Base-by-base conservation (phyloP, 1,139 yeast species). In the Meyerozyma smithsonii region DNA sequence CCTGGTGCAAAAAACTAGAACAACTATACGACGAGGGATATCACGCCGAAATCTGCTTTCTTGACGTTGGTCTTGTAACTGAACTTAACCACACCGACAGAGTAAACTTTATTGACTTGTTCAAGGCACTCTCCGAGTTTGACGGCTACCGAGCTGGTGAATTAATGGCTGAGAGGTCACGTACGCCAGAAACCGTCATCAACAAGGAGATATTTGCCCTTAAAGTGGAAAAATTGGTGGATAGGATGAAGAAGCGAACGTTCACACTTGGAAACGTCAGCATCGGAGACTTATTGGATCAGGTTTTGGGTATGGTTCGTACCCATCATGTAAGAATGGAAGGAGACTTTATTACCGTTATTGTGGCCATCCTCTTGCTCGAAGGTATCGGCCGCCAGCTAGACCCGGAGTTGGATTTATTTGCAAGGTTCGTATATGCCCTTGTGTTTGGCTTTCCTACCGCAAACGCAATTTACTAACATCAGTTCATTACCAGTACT, bases 311-410 rank as follows among this genome's bases (percentile, higher is more conserved):
- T 1, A 89, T 92, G 97, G 97, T 94, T 14, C 73, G 97, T 43
- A 69, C 72, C 14, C 98, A 92, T 58, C 99, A 94, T 59, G 98
- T 92, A 16, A 74, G 97, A 56, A 86, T 94, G 96, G 99, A 92
- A 55, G 95, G 96, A 6, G 98, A 92, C 59, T 92, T 92, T 55
- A 83, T 92, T 36, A 88, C 96, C 19, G 96, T 94, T 20, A 85
- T 92, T 14, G 89, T 92, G 32, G 96, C 97, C 1, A 89, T 92
- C 28, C 64, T 92, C 39, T 69, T 92, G 43, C 64, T 92, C 42
- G 98, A 92, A 62, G 98, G 98, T 11, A 86, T 92, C 41, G 98
- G 98, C 16, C 73, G 97, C 57, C 95, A 86, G 60, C 69, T 92
- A 43, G 96, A 92, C 61, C 97, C 97, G 2, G 80, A 87, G 36